Conservation (phyloP, 176 grass and related monocot genomes). For the Ensete ventricosum region DNA sequence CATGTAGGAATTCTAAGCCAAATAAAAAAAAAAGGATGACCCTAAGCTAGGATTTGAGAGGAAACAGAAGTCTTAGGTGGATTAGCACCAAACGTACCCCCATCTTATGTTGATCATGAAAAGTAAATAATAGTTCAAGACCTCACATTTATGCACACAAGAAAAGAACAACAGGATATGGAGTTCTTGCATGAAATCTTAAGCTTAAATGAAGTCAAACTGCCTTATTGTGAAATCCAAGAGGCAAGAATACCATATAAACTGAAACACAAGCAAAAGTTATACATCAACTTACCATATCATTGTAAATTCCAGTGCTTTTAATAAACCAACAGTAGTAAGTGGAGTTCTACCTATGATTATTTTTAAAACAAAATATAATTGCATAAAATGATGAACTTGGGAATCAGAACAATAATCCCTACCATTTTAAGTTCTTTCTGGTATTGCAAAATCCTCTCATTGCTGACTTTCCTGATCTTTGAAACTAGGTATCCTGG, state of each 20-base stretch:
- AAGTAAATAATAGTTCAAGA: too few species aligned
- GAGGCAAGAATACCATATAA: background rate
- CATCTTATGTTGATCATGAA: too few species aligned
- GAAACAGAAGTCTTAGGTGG: too few species aligned
- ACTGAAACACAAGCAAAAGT: background rate
- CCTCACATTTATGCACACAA: too few species aligned
- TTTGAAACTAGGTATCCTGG: conserved; percentile 54
- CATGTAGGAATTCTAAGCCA: too few species aligned
- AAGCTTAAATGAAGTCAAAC: background rate
- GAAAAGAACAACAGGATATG: too few species aligned
- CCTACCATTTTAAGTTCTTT: conserved; percentile 77
- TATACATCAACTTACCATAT: too few species aligned
- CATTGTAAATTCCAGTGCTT: background rate
- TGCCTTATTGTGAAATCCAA: background rate
- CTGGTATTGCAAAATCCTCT: conserved; percentile 69
- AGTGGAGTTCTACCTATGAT: background rate
- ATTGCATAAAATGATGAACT: background rate
- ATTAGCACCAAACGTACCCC: too few species aligned
- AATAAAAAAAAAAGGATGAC: too few species aligned
- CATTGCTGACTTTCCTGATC: conserved; percentile 45
- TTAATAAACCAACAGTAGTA: background rate
- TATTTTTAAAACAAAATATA: background rate
- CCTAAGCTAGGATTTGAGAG: too few species aligned
- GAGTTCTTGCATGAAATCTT: too few species aligned
- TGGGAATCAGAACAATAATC: conserved; percentile 10